Percentiles rank a stretch among this genome's conserved stretches.
These are phyloP conservation scores for Penicillium italicum DNA, from an alignment of 2,329 filamentous ascomycete species.

Conservation along the genomic window DNA sequence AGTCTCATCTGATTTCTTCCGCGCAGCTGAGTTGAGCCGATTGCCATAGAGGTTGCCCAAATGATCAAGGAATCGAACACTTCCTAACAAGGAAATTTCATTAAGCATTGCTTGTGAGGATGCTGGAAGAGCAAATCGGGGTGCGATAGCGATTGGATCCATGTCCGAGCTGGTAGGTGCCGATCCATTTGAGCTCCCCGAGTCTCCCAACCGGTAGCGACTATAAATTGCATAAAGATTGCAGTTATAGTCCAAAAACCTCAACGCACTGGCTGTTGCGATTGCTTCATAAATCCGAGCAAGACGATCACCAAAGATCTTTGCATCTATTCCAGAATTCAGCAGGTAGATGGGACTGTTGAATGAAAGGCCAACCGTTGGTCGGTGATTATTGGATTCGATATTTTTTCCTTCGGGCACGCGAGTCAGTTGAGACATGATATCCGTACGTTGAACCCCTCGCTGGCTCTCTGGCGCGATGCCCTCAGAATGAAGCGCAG, in stretches of 20 bases:
- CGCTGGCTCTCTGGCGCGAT: no score
- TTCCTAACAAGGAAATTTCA: constrained; percentile 18
- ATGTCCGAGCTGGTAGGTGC: background rate
- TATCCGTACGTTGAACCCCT: background rate
- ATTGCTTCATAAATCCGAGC: constrained; percentile 21
- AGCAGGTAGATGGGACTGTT: constrained; percentile 23
- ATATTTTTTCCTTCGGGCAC: background rate
- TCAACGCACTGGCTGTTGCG: constrained; percentile 15
- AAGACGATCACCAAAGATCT: constrained; percentile 17
- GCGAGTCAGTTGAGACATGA: background rate
- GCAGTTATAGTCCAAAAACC: constrained; percentile 21
- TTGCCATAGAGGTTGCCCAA: constrained; percentile 24
- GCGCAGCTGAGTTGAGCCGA: constrained; percentile 4
- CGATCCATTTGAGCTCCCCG: background rate
- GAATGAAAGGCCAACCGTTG: constrained; percentile 8
- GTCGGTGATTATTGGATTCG: background rate
- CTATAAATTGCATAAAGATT: constrained; percentile 17
- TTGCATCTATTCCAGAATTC: constrained; percentile 21
- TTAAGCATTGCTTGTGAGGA: background rate
- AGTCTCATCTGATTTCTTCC: constrained; percentile 17
- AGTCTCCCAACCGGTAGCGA: constrained; percentile 17
- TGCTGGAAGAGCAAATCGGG: background rate
- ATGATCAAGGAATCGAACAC: constrained; percentile 24
- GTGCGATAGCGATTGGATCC: background rate
- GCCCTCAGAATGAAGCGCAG: background rate